A percentile compares a stretch with the other conserved stretches of the same genome.
Conservation (phyloP, 441 rosid genomes). For the Melastoma candidum region DNA sequence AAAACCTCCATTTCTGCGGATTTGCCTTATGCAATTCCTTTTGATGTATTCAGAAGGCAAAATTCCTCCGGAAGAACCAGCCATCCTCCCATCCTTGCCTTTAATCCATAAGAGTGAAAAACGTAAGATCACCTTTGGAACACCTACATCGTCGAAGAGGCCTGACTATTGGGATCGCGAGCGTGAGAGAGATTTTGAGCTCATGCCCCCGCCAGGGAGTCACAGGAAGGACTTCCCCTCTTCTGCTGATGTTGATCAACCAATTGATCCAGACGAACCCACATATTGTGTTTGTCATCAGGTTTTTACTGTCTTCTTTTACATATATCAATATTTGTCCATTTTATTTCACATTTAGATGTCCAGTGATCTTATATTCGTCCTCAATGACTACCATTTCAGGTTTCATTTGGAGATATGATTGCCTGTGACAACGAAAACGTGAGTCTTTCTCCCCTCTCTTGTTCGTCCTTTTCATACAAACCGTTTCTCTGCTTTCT, state of each 20-base stretch:
- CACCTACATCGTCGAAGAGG: slow-evolving; percentile 71
- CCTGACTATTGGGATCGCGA: slow-evolving; percentile 53
- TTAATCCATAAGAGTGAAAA: slow-evolving; percentile 74
- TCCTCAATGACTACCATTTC: not conserved
- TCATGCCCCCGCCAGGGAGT: slow-evolving; percentile 99
- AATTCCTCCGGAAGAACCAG: slow-evolving; percentile 79
- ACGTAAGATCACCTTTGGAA: slow-evolving; percentile 49
- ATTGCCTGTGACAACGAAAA: slow-evolving; percentile 98
- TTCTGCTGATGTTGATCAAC: slow-evolving; percentile 63
- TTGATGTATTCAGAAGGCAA: slow-evolving; percentile 61
- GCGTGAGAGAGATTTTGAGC: slow-evolving; percentile 91
- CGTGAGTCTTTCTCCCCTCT: slow-evolving; percentile 36
- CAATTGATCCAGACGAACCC: slow-evolving; percentile 97
- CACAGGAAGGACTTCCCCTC: slow-evolving; percentile 54
- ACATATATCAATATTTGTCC: no score
- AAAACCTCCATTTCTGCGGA: no score
- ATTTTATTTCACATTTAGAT: no score
- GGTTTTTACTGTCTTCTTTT: slow-evolving; percentile 32
- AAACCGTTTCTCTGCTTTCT: not conserved
- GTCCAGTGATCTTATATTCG: no score
- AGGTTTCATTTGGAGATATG: slow-evolving; percentile 99
- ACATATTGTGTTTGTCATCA: slow-evolving; percentile 97
- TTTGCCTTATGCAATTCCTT: not conserved
- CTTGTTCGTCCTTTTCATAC: slow-evolving; percentile 1
- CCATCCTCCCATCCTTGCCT: slow-evolving; percentile 79